Percentiles rank a stretch among this genome's conserved stretches.
Evolutionary conservation across 768 basidiomycete genomes (phyloP).

Genomic region (Xerocomus potaroensis): DNA sequence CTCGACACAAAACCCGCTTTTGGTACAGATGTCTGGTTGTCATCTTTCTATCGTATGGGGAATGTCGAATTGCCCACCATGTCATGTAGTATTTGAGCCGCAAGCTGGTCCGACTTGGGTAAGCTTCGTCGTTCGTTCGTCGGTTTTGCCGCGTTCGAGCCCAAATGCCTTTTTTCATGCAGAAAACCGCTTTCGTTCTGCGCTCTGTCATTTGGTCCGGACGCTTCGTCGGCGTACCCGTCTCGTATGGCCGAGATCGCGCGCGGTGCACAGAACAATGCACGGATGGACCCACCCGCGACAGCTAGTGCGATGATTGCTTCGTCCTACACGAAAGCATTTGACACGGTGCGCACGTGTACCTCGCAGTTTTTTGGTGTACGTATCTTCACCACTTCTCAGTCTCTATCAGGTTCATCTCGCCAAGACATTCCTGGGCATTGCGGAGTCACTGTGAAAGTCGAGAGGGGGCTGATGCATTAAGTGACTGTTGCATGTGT

Average conservation of each 20-base stretch:
- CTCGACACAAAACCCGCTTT: too few species aligned
- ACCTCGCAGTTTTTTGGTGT: not conserved
- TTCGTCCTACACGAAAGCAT: constrained; percentile 48
- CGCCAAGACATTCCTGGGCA: constrained; percentile 53
- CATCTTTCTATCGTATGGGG: constrained; percentile 45
- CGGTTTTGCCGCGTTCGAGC: not conserved
- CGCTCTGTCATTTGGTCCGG: constrained; percentile 50
- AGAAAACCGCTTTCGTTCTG: constrained; percentile 59
- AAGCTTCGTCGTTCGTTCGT: not conserved
- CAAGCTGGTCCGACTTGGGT: constrained; percentile 44
- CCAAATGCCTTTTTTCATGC: not conserved
- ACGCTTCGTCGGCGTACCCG: constrained; percentile 24
- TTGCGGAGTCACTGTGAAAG: constrained; percentile 55
- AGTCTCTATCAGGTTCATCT: constrained; percentile 43
- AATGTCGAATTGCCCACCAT: constrained; percentile 37
- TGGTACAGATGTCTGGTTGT: constrained; percentile 27
- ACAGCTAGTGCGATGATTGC: constrained; percentile 31
- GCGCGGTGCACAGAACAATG: constrained; percentile 40
- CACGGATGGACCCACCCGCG: constrained; percentile 37
- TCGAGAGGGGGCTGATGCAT: constrained; percentile 47
- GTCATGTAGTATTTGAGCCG: constrained; percentile 39
- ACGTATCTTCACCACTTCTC: too few species aligned
- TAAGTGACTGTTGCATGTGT: constrained; percentile 3
- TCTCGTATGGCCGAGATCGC: constrained; percentile 53
- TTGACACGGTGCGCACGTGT: constrained; percentile 41